Evolutionary conservation across 163 green algal genomes (phyloP).

Genomic region (Chloromonas sp.): DNA sequence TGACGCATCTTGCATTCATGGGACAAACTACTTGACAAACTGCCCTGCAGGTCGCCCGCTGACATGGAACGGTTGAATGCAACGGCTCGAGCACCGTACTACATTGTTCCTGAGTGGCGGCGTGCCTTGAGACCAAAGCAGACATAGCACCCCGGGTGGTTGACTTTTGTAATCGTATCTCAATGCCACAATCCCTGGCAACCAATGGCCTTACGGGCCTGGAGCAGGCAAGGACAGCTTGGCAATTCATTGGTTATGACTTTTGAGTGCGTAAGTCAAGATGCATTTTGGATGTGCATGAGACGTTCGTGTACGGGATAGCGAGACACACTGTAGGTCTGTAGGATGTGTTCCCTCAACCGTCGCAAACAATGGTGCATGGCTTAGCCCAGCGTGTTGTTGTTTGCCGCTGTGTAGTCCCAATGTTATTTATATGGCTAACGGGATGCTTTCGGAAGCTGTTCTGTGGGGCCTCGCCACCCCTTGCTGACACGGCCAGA

Average conservation of each 20-base stretch:
- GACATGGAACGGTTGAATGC: neutral
- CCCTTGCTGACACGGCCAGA: no score
- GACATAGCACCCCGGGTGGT: neutral
- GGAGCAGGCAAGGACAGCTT: neutral
- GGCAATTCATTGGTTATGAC: neutral
- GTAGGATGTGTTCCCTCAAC: neutral
- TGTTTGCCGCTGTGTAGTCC: neutral
- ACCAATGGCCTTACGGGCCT: neutral
- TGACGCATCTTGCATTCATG: neutral
- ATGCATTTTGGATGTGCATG: no score
- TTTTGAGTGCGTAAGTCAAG: neutral
- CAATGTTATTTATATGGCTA: neutral
- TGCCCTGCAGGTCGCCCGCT: neutral
- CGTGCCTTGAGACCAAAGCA: neutral
- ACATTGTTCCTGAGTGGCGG: neutral
- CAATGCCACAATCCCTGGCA: neutral
- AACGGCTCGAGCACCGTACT: neutral
- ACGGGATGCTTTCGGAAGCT: neutral
- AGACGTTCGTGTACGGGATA: neutral
- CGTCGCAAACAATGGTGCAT: neutral
- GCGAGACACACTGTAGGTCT: neutral
- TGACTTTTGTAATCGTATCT: neutral
- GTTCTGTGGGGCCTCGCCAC: neutral
- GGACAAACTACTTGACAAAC: neutral
- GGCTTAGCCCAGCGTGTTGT: neutral